phyloP scores from a whole-genome alignment of 1,284 basidiomycete genomes.

The Laetiporus sulphureus region DNA sequence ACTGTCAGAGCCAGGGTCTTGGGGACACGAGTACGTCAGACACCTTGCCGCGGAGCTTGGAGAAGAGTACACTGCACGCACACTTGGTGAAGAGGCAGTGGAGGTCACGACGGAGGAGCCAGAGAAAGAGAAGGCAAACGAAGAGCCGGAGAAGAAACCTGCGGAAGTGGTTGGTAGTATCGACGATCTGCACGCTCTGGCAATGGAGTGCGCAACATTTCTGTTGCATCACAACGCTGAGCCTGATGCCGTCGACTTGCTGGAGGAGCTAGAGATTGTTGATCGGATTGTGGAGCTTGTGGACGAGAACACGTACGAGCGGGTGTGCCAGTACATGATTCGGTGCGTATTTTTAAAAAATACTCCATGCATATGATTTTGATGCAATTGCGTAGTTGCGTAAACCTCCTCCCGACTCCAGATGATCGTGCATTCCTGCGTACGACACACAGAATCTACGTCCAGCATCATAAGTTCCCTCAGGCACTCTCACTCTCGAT shows the following conservation, averaged over 20 bases:
- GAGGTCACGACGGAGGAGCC: conserved; percentile 28
- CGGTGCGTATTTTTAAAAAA: conserved; percentile 49
- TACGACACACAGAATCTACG: conserved; percentile 88
- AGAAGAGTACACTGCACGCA: conserved; percentile 77
- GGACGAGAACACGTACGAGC: conserved; percentile 83
- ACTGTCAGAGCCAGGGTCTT: conserved; percentile 85
- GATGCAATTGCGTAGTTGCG: conserved; percentile 71
- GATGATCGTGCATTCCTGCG: conserved; percentile 90
- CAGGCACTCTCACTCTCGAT: conserved; percentile 90
- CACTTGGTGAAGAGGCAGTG: conserved; percentile 31
- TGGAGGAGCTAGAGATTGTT: conserved; percentile 93
- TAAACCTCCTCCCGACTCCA: conserved; percentile 88
- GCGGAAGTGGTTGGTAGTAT: conserved; percentile 39
- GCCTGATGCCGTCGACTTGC: conserved; percentile 94
- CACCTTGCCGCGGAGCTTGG: conserved; percentile 96
- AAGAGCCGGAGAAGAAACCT: conserved; percentile 13
- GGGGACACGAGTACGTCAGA: conserved; percentile 99
- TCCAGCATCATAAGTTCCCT: conserved; percentile 83
- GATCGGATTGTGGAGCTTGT: conserved; percentile 72
- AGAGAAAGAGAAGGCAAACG: conserved; percentile 19
- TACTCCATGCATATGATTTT: no score
- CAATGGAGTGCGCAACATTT: conserved; percentile 87
- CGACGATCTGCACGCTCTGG: conserved; percentile 75
- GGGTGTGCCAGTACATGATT: conserved; percentile 99
- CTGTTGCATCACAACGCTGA: conserved; percentile 94